These are phyloP conservation scores for Fusarium udum DNA, from an alignment of 2,329 filamentous ascomycete species.

Conservation along the genomic window DNA sequence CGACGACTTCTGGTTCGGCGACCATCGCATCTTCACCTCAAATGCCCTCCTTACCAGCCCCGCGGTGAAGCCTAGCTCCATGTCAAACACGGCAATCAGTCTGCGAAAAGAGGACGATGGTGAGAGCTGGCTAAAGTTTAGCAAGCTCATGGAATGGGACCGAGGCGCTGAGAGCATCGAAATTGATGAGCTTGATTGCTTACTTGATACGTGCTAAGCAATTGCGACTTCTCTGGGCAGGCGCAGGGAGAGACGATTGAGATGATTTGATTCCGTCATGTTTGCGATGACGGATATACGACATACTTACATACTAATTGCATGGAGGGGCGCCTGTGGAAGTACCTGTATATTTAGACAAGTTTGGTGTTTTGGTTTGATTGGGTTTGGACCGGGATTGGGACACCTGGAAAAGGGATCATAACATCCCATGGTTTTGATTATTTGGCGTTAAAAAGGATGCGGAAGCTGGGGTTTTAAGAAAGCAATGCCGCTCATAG, in stretches of 20 bases:
- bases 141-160: slow-evolving; percentile 64
- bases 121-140: slow-evolving; percentile 54
- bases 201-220: slow-evolving; percentile 77
- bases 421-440: slow-evolving; percentile 25
- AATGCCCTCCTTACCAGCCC: slow-evolving; percentile 63
- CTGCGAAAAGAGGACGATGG: slow-evolving; percentile 51
- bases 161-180: slow-evolving; percentile 88
- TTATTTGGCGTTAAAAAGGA: slow-evolving; percentile 35
- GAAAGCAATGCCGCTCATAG: slow-evolving; percentile 44
- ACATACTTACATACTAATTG: slow-evolving; percentile 39
- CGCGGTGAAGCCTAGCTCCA: slow-evolving; percentile 55
- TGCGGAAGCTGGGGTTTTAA: slow-evolving; percentile 20
- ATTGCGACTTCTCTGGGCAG: slow-evolving; percentile 22
- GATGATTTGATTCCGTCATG: slow-evolving; percentile 37
- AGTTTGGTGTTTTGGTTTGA: slow-evolving; percentile 36
- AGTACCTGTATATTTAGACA: slow-evolving; percentile 47
- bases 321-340: slow-evolving; percentile 42
- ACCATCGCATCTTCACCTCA: slow-evolving; percentile 50
- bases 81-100: slow-evolving; percentile 39
- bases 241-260: slow-evolving; percentile 33
- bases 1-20: slow-evolving; percentile 65
- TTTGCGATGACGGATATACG: slow-evolving; percentile 40
- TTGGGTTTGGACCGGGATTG: slow-evolving; percentile 27
- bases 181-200: slow-evolving; percentile 89
- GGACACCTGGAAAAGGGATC: slow-evolving; percentile 39